These are phyloP conservation scores for Vitis rupestris DNA, from an alignment of 164 flowering plant genomes.

Conservation along the genomic window DNA sequence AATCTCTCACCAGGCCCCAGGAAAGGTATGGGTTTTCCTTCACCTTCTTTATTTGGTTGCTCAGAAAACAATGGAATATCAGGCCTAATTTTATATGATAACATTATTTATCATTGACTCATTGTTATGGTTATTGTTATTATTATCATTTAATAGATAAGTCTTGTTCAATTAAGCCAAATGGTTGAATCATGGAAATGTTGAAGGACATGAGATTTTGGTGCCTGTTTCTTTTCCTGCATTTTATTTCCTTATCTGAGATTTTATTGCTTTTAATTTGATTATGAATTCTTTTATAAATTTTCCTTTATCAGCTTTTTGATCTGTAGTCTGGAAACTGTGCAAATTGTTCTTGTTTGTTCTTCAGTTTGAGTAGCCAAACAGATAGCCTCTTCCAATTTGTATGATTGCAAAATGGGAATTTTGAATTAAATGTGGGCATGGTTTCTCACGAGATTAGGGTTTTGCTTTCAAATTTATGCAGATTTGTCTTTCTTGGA, in stretches of 20 bases:
- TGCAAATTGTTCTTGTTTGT: constrained; percentile 4
- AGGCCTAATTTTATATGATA: too few species aligned
- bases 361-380: neutral
- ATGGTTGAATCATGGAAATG: too few species aligned
- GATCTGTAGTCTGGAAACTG: neutral
- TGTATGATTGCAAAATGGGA: neutral
- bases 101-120: too few species aligned
- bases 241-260: too few species aligned
- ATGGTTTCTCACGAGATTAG: neutral
- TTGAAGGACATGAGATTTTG: too few species aligned
- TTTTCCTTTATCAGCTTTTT: neutral
- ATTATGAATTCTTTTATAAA: too few species aligned
- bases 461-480: neutral
- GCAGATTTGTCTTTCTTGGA: neutral
- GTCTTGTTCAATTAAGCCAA: too few species aligned
- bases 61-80: neutral
- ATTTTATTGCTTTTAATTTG: too few species aligned
- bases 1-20: neutral
- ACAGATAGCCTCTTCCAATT: neutral
- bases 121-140: too few species aligned
- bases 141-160: too few species aligned
- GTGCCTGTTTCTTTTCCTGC: too few species aligned
- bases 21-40: constrained; percentile 5
- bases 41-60: constrained; percentile 1
- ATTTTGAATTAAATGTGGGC: constrained; percentile 2